These are phyloP conservation scores for Aspergillus novofumigatus DNA, from an alignment of 2,329 filamentous ascomycete genomes.

Conservation along the genomic window DNA sequence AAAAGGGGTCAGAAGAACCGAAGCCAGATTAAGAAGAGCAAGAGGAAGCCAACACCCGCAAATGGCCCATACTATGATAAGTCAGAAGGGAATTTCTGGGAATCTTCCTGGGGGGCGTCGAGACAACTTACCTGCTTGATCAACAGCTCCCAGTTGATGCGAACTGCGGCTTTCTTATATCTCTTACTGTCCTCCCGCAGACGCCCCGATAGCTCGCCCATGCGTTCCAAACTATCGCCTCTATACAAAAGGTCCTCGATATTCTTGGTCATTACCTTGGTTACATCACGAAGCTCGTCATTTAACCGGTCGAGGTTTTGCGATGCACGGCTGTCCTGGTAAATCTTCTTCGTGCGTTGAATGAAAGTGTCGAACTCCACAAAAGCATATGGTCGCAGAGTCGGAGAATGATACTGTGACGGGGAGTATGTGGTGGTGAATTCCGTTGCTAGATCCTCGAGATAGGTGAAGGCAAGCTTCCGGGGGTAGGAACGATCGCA, in stretches of 20 bases:
- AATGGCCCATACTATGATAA: slow-evolving; percentile 73
- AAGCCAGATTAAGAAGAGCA: slow-evolving; percentile 86
- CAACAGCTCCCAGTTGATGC: slow-evolving; percentile 97
- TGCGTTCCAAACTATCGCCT: slow-evolving; percentile 88
- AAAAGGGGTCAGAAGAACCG: slow-evolving; percentile 68
- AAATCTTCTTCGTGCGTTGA: slow-evolving; percentile 84
- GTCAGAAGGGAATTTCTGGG: slow-evolving; percentile 18
- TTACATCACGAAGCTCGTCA: slow-evolving; percentile 94
- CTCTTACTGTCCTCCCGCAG: slow-evolving; percentile 90
- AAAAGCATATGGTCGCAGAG: slow-evolving; percentile 87
- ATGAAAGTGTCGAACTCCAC: slow-evolving; percentile 99
- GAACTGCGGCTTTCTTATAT: slow-evolving; percentile 85
- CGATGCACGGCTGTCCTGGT: slow-evolving; percentile 84
- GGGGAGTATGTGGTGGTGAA: slow-evolving; percentile 81
- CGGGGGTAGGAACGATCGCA: slow-evolving; percentile 91
- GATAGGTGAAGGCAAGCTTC: slow-evolving; percentile 97
- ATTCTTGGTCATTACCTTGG: slow-evolving; percentile 99
- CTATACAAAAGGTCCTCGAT: slow-evolving; percentile 96
- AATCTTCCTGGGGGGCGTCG: not conserved
- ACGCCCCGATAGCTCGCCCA: slow-evolving; percentile 89
- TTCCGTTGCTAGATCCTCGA: slow-evolving; percentile 84
- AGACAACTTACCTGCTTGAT: slow-evolving; percentile 67
- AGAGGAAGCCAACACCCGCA: slow-evolving; percentile 72
- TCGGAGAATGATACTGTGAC: slow-evolving; percentile 67
- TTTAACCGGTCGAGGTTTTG: slow-evolving; percentile 95